phyloP scores from a whole-genome alignment of 441 rosid genomes.

The Aquilaria agallochum region DNA sequence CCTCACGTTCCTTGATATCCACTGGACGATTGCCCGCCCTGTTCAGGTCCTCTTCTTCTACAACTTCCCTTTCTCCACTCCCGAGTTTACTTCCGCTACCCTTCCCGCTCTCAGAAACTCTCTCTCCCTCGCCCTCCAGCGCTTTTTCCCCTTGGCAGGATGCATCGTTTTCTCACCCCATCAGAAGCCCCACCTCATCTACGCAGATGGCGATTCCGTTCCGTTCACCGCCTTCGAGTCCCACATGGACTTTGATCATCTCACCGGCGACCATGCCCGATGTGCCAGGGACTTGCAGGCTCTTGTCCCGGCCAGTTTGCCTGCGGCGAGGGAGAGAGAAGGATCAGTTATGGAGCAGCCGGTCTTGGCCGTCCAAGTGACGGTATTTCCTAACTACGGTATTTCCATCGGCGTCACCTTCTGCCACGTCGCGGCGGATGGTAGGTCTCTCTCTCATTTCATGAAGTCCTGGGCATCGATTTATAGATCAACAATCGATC shows the following conservation, averaged over 20 bases:
- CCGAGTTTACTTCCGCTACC: slow-evolving; percentile 14
- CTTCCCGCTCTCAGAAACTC: slow-evolving; percentile 34
- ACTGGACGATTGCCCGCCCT: slow-evolving; percentile 24
- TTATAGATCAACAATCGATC: not conserved
- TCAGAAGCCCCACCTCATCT: slow-evolving; percentile 23
- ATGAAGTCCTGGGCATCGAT: slow-evolving; percentile 50
- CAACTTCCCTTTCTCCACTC: slow-evolving; percentile 16
- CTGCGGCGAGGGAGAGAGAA: not conserved
- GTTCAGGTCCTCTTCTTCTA: slow-evolving; percentile 36
- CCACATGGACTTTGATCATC: slow-evolving; percentile 13
- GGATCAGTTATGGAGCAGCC: slow-evolving; percentile 7
- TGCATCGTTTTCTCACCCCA: slow-evolving; percentile 21
- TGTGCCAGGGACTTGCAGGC: slow-evolving; percentile 16
- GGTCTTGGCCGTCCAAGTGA: slow-evolving; percentile 37
- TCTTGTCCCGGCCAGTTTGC: slow-evolving; percentile 16
- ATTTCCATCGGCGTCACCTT: slow-evolving; percentile 35
- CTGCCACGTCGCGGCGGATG: slow-evolving; percentile 47
- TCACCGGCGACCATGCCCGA: slow-evolving; percentile 12
- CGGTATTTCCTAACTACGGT: slow-evolving; percentile 43
- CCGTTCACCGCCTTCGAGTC: slow-evolving; percentile 26
- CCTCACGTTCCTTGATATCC: slow-evolving; percentile 30
- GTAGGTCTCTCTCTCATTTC: slow-evolving; percentile 37
- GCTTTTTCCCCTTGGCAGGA: slow-evolving; percentile 33
- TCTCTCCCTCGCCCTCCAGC: slow-evolving; percentile 30
- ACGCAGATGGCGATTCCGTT: slow-evolving; percentile 16